phyloP scores from a whole-genome alignment of 2,329 filamentous ascomycete species.

The Cordyceps pruinosa region DNA sequence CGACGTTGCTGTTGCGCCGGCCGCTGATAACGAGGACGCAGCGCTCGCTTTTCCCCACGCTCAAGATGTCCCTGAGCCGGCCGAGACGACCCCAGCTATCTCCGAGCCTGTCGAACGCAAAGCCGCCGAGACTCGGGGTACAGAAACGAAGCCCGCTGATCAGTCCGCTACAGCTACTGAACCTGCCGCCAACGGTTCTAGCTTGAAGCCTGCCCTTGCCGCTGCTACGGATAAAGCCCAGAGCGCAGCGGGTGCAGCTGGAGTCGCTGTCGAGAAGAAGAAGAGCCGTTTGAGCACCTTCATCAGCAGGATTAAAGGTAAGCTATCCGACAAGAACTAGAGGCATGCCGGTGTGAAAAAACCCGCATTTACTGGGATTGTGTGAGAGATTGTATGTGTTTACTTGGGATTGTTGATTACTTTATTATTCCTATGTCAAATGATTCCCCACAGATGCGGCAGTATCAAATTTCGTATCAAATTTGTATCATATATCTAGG shows the following conservation, averaged over 20 bases:
- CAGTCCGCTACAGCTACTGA: constrained; percentile 15
- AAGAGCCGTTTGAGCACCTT: constrained; percentile 58
- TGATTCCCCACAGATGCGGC: constrained; percentile 27
- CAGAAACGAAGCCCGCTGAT: not conserved
- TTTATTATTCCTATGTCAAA: constrained; percentile 28
- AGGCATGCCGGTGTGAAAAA: not conserved
- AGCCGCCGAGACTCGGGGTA: not conserved
- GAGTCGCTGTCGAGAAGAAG: constrained; percentile 28
- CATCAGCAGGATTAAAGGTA: constrained; percentile 51
- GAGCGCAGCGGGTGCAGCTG: not conserved
- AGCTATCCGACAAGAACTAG: constrained; percentile 29
- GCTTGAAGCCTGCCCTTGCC: constrained; percentile 17
- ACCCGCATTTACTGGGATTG: not conserved
- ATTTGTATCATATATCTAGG: constrained; percentile 28
- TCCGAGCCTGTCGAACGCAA: not conserved
- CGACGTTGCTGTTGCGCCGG: constrained; percentile 1
- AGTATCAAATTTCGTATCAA: constrained; percentile 15
- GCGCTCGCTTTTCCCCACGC: not conserved
- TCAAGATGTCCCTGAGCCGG: not conserved
- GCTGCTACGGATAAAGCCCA: not conserved
- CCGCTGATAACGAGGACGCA: constrained; percentile 3
- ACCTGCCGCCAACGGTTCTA: constrained; percentile 18
- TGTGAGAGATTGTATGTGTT: not conserved
- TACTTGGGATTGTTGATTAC: constrained; percentile 28
- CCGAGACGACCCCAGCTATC: not conserved